Conservation (phyloP, 768 basidiomycete species). For the Pleurotus salmoneostramineus region DNA sequence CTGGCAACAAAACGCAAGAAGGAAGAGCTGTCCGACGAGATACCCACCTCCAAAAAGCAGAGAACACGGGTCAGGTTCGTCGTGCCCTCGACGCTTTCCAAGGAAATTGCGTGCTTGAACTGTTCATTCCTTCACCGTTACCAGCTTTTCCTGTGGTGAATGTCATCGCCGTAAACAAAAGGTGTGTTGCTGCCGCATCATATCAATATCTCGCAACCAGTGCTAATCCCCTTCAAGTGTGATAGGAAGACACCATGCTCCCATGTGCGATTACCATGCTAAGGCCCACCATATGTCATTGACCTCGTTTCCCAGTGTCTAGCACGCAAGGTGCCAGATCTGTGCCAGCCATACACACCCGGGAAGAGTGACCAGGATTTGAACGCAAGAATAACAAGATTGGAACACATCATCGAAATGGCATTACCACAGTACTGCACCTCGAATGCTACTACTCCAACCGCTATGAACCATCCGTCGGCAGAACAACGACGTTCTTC, state of each 20-base stretch:
- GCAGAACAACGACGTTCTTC: constrained; percentile 30
- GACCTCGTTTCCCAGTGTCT: constrained; percentile 50
- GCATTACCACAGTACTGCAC: constrained; percentile 74
- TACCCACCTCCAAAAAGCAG: constrained; percentile 54
- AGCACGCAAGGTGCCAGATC: constrained; percentile 81
- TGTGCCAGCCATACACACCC: constrained; percentile 86
- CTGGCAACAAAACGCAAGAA: constrained; percentile 56
- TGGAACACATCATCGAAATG: constrained; percentile 79
- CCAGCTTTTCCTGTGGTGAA: constrained; percentile 81
- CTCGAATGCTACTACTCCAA: constrained; percentile 25
- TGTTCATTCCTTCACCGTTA: constrained; percentile 11
- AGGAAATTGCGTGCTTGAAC: neutral
- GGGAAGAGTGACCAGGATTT: constrained; percentile 85
- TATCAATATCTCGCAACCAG: neutral
- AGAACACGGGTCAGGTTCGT: constrained; percentile 74
- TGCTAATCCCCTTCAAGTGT: constrained; percentile 45
- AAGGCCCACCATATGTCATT: constrained; percentile 9
- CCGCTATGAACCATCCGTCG: constrained; percentile 25
- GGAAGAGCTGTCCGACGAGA: constrained; percentile 51
- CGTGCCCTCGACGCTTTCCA: neutral
- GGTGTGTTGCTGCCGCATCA: constrained; percentile 29
- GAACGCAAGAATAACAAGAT: constrained; percentile 63
- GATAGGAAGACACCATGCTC: constrained; percentile 84
- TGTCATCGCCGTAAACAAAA: constrained; percentile 89
- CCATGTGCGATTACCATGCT: constrained; percentile 49